phyloP scores from a whole-genome alignment of 768 basidiomycete genomes.

The Lentinus brumalis region DNA sequence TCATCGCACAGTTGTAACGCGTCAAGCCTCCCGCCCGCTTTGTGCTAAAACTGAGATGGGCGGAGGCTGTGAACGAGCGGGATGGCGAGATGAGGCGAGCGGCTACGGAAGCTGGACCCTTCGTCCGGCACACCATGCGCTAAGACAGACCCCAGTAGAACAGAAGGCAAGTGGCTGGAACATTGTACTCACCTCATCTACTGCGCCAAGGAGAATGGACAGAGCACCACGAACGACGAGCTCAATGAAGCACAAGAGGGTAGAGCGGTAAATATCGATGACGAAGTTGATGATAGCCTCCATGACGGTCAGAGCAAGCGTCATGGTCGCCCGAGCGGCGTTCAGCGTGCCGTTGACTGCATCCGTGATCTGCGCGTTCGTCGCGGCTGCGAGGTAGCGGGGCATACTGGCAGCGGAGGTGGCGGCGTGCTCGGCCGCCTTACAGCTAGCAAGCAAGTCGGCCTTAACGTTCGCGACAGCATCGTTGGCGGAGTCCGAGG shows the following conservation, averaged over 20 bases:
- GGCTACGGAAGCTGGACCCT: no score
- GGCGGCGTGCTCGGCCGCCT: constrained; percentile 82
- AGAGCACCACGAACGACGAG: constrained; percentile 85
- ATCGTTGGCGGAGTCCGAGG: constrained; percentile 67
- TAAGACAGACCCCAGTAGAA: no score
- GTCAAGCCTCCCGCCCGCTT: no score
- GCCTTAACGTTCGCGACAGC: constrained; percentile 70
- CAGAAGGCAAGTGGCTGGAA: no score
- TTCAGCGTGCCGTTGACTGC: constrained; percentile 81
- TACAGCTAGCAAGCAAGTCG: constrained; percentile 81
- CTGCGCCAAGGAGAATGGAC: constrained; percentile 77
- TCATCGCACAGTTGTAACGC: no score
- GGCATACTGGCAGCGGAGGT: constrained; percentile 85
- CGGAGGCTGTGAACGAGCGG: no score
- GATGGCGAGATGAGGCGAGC: no score
- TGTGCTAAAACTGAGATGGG: no score
- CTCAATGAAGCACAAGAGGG: constrained; percentile 92
- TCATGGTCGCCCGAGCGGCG: no score
- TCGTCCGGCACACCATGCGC: no score
- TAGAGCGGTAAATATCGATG: constrained; percentile 89
- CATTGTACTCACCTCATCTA: constrained; percentile 67
- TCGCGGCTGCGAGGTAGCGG: constrained; percentile 81
- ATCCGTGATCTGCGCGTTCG: constrained; percentile 77
- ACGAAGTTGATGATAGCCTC: constrained; percentile 91
- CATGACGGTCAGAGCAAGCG: constrained; percentile 78